Evolutionary conservation across 1,139 yeast genomes (phyloP), one percentile per base, ranked within the genome.

Genomic region (Saccharomycopsis phalli): DNA sequence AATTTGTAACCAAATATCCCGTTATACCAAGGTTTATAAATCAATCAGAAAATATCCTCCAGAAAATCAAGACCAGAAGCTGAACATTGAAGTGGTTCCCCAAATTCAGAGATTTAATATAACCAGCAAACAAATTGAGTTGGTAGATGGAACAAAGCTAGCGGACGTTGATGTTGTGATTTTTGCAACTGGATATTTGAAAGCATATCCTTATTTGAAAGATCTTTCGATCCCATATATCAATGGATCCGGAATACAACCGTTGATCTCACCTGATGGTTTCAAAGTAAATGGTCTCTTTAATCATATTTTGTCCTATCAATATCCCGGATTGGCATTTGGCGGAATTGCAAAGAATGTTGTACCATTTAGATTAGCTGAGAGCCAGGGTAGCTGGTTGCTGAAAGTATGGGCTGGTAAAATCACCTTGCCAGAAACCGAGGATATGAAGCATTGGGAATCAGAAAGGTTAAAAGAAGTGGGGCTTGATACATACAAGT

Each of bases 161-260:
- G 51, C 52, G 1, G 58, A 63, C 37, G 63, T 76, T 33, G 81
- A 74, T 42, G 52, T 50, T 16, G 55, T 79, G n/a, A 54, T 80
- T 3, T 77, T 71, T 54, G 81, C 82, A 26, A 79, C 87, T 1
- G 86, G 87, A 0, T 79, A 72, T 53, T 59, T 67, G 19, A 66
- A 71, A 49, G 63, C 69, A 22, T 59, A 65, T 40, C 76, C 78
- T 4, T 70, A 60, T 42, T 51, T 74, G 35, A 56, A 58, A n/a
- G 32, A 39, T 17, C 14, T 50, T 44, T 30, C 47, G 7, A 17
- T 27, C 23, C 42, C 45, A 46, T 49, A 42, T 53, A 22, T 33
- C 44, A 50, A 34, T 39, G 47, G 42, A 47, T 57, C n/a, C 61
- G 6, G 8, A 7, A 21, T 42, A 22, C 40, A 34, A 17, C 46